A percentile compares a stretch with the other conserved stretches of the same genome.
Conservation (phyloP, 768 basidiomycete genomes). For the Tephrocybe sp. region DNA sequence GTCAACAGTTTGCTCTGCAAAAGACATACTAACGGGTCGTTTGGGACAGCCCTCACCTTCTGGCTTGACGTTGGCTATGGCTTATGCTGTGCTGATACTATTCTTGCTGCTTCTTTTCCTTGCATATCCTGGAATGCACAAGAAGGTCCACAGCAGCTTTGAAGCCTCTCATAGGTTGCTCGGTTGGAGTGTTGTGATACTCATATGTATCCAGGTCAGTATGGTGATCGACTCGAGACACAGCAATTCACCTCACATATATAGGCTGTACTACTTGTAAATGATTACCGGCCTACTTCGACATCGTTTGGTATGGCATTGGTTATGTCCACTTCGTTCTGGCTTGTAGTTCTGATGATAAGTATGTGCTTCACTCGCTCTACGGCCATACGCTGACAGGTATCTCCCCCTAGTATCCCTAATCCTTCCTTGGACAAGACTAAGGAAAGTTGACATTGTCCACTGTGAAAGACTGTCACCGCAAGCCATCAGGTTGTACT, state of each 20-base stretch:
- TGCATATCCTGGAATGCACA: conserved; percentile 39
- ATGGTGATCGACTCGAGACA: neutral
- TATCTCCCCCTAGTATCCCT: conserved; percentile 26
- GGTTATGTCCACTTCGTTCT: conserved; percentile 2
- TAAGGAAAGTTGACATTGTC: conserved; percentile 10
- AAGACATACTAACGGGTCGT: no score
- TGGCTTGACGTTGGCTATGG: conserved; percentile 14
- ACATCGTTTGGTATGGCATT: conserved; percentile 1
- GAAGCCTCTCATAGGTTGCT: conserved; percentile 46
- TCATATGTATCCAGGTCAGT: conserved; percentile 43
- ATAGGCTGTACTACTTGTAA: conserved; percentile 54
- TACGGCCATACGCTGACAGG: neutral
- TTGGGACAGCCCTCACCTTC: conserved; percentile 7
- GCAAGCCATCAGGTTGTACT: conserved; percentile 23
- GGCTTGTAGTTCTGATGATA: conserved; percentile 4
- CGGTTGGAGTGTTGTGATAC: conserved; percentile 42
- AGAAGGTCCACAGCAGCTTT: conserved; percentile 40
- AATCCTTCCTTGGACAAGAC: conserved; percentile 16
- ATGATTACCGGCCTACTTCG: conserved; percentile 44
- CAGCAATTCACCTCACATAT: neutral
- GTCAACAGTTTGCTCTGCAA: no score
- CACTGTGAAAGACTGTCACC: conserved; percentile 8
- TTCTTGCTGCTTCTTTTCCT: conserved; percentile 37
- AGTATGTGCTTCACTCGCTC: neutral
- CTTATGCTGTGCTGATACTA: conserved; percentile 16